A percentile compares a stretch with the other conserved stretches of the same genome.
These are phyloP conservation scores for Xerophyta viscosa DNA, from an alignment of 106 monocot genomes.

Conservation along the genomic window DNA sequence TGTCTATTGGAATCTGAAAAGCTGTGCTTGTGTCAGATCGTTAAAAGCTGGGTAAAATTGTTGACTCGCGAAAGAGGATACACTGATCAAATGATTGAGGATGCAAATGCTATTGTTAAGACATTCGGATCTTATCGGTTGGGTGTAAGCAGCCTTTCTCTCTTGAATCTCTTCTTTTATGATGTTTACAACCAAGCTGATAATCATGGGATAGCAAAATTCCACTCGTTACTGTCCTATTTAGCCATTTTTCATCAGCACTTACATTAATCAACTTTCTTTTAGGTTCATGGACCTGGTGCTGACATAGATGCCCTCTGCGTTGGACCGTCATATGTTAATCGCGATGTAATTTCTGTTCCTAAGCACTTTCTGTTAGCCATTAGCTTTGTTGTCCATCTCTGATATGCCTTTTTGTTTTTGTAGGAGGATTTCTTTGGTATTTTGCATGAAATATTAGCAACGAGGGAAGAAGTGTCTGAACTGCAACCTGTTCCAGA, in stretches of 20 bases:
- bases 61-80: constrained; percentile 79
- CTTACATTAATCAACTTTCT: background rate
- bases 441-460: constrained; percentile 77
- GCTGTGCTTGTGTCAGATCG: no score
- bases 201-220: no score
- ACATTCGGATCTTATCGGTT: constrained; percentile 96
- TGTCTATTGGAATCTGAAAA: no score
- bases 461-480: constrained; percentile 68
- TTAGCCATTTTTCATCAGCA: no score
- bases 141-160: constrained; percentile 44
- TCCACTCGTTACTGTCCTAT: no score
- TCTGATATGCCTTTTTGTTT: background rate
- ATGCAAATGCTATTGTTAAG: constrained; percentile 86
- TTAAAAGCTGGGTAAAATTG: constrained; percentile 91
- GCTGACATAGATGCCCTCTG: constrained; percentile 97
- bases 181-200: background rate
- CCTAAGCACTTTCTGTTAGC: background rate
- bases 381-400: background rate
- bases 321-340: constrained; percentile 94
- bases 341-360: constrained; percentile 48
- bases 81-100: constrained; percentile 86
- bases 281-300: constrained; percentile 95
- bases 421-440: constrained; percentile 91
- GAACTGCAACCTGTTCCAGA: constrained; percentile 95
- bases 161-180: constrained; percentile 1